phyloP scores from a whole-genome alignment of 352 stramenopile genomes.

The Phytophthora ohioensis region DNA sequence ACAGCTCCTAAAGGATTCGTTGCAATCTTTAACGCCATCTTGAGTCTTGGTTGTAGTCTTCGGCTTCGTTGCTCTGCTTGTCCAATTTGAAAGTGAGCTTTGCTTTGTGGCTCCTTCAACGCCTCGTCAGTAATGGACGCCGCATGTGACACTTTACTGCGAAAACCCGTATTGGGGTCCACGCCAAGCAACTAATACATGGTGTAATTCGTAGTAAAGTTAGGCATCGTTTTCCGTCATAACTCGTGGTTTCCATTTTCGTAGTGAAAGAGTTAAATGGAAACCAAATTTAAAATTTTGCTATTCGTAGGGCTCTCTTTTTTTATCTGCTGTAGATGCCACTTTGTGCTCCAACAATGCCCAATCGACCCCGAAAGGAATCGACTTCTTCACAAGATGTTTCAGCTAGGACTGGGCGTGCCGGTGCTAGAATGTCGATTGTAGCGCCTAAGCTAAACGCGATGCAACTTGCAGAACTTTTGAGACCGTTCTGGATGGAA shows the following conservation, averaged over 20 bases:
- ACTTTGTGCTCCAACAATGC: neutral
- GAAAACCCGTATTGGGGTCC: neutral
- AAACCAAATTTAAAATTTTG: neutral
- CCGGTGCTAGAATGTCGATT: neutral
- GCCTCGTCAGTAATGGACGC: neutral
- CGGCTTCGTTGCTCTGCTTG: neutral
- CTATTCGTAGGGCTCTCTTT: slow-evolving; percentile 17
- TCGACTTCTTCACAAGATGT: slow-evolving; percentile 1
- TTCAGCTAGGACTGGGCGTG: slow-evolving; percentile 1
- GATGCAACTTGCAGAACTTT: slow-evolving; percentile 49
- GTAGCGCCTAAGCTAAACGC: slow-evolving; percentile 43
- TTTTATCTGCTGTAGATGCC: slow-evolving; percentile 7
- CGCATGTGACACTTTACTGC: slow-evolving; percentile 1
- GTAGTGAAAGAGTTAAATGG: too few species aligned
- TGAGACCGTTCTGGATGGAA: slow-evolving; percentile 65
- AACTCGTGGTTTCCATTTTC: too few species aligned
- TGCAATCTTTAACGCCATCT: neutral
- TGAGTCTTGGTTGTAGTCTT: neutral
- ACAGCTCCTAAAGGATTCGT: slow-evolving; percentile 16
- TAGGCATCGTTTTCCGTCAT: neutral
- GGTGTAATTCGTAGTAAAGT: too few species aligned
- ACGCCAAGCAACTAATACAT: neutral
- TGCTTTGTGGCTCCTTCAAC: neutral
- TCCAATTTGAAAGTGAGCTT: slow-evolving; percentile 15
- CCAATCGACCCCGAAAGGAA: slow-evolving; percentile 18